phyloP scores from a whole-genome alignment of 2,329 filamentous ascomycete genomes.

The Colletotrichum lupini region DNA sequence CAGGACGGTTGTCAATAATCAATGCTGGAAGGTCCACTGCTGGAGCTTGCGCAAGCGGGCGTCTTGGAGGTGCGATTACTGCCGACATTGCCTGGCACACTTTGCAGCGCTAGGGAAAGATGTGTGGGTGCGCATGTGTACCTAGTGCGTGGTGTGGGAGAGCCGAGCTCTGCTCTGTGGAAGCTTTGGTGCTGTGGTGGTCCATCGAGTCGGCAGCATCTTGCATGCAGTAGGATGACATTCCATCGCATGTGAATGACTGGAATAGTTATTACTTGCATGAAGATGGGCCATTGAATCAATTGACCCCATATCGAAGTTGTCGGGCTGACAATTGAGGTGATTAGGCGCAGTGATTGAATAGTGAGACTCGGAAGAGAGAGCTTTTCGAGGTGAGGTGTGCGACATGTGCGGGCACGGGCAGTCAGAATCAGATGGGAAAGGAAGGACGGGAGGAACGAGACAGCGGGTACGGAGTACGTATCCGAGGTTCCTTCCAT shows the following conservation, averaged over 20 bases:
- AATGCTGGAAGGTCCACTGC: conserved; percentile 21
- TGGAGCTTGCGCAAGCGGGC: conserved; percentile 22
- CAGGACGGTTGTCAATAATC: conserved; percentile 20
- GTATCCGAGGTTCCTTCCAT: not conserved
- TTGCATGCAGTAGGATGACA: not conserved
- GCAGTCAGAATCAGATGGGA: not conserved
- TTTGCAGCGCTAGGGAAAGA: not conserved
- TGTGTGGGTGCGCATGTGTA: not conserved
- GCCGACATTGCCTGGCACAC: not conserved
- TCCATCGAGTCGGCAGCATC: conserved; percentile 15
- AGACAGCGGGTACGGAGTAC: not conserved
- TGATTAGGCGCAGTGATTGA: not conserved
- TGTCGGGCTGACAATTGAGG: conserved; percentile 22
- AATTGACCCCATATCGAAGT: conserved; percentile 13
- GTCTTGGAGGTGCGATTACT: conserved; percentile 13
- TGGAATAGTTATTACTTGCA: not conserved
- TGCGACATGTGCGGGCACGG: not conserved
- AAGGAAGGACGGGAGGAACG: not conserved
- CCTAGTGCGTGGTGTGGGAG: not conserved
- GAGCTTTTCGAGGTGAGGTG: not conserved
- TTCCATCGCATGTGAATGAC: not conserved
- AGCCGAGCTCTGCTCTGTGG: conserved; percentile 10
- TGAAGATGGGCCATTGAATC: not conserved
- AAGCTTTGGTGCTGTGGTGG: not conserved
- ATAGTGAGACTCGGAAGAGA: too few species aligned